Evolutionary conservation across 805 yeast genomes (phyloP).

Genomic region (Candida andamanensis): DNA sequence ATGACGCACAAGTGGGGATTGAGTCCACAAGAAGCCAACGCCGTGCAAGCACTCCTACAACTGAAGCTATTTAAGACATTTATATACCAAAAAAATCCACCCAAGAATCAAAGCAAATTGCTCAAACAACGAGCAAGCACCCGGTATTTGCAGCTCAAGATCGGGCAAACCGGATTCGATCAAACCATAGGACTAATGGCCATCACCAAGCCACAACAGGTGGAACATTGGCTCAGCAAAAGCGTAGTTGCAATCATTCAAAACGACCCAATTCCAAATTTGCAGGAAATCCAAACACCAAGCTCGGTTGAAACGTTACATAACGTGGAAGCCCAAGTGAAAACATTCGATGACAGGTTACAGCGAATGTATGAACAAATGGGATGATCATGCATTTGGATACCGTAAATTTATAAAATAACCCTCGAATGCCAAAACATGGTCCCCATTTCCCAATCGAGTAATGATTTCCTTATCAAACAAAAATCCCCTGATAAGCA

Average conservation of each 20-base stretch:
- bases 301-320: no score
- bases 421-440: no score
- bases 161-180: conserved; percentile 6
- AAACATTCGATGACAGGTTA: no score
- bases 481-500: no score
- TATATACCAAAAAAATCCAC: background rate
- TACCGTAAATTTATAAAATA: no score
- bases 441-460: conserved; percentile 5
- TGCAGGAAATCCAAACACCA: no score
- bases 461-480: conserved; percentile 8
- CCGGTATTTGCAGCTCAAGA: conserved; percentile 3
- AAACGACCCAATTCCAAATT: no score
- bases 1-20: background rate
- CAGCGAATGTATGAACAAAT: no score
- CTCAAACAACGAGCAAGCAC: conserved; percentile 1
- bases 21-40: background rate
- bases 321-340: no score
- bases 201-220: background rate
- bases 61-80: conserved; percentile 6
- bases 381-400: no score
- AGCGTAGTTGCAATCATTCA: no score
- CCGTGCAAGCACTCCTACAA: background rate
- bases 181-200: conserved; percentile 6
- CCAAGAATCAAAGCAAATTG: background rate
- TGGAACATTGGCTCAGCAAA: background rate